Percentiles rank a stretch among this genome's conserved stretches.
Evolutionary conservation across 139 green algal species (phyloP).

Genomic region (Diplosphaera chodatii): DNA sequence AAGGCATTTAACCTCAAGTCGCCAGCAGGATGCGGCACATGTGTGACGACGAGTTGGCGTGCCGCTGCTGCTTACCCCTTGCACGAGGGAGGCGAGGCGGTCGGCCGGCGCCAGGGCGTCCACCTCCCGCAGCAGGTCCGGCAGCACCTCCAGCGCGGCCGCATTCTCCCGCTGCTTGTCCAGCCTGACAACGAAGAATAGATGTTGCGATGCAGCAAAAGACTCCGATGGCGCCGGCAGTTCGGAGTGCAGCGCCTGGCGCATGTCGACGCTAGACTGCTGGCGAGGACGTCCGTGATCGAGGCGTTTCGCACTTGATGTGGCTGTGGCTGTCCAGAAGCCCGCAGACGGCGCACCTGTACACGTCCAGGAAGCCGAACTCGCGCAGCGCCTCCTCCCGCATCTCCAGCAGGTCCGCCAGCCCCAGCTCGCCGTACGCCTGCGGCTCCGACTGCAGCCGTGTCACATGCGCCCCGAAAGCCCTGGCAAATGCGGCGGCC

Average conservation of each 20-base stretch:
- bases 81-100: slow-evolving; percentile 46
- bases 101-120: slow-evolving; percentile 29
- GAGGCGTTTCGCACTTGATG: too few relatives aligned
- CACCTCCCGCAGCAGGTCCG: slow-evolving; percentile 72
- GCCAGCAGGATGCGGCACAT: too few relatives aligned
- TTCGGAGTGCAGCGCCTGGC: too few relatives aligned
- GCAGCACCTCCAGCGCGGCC: slow-evolving; percentile 82
- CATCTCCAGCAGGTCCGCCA: slow-evolving; percentile 93
- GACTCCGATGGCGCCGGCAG: not conserved
- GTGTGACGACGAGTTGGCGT: too few relatives aligned
- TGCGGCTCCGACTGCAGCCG: slow-evolving; percentile 52
- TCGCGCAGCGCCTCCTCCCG: slow-evolving; percentile 95
- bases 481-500: slow-evolving; percentile 69
- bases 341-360: slow-evolving; percentile 48
- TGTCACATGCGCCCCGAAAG: slow-evolving; percentile 73
- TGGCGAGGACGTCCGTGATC: too few relatives aligned
- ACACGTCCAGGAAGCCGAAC: slow-evolving; percentile 93
- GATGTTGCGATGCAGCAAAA: not conserved
- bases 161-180: slow-evolving; percentile 86
- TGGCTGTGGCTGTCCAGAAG: too few relatives aligned
- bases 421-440: slow-evolving; percentile 78
- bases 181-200: slow-evolving; percentile 22
- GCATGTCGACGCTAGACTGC: too few relatives aligned
- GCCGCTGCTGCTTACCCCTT: slow-evolving; percentile 4
- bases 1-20: too few relatives aligned